Evolutionary conservation across 495 filamentous ascomycete genomes (phyloP).

Genomic region (Talaromyces stipitatus): DNA sequence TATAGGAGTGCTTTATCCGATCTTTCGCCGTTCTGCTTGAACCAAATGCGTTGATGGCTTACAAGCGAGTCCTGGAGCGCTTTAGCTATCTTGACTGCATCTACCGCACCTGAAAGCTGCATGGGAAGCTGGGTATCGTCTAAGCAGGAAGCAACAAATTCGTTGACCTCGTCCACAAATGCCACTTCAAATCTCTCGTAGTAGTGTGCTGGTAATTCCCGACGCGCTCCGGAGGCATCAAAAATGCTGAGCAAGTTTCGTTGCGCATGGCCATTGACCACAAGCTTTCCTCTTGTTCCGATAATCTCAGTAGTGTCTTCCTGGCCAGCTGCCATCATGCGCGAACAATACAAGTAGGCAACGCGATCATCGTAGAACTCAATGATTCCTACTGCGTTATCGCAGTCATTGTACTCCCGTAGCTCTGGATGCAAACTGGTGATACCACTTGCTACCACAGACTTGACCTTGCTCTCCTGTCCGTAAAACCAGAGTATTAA

Average conservation of each 20-base stretch:
- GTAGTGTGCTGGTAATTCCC: conserved; percentile 51
- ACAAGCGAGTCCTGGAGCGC: no score
- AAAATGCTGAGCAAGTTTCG: conserved; percentile 45
- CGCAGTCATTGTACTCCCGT: conserved; percentile 48
- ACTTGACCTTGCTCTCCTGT: conserved; percentile 39
- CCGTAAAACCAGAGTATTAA: conserved; percentile 52
- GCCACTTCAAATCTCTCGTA: conserved; percentile 56
- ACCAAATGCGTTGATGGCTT: no score
- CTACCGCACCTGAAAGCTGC: neutral
- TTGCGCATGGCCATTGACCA: conserved; percentile 47
- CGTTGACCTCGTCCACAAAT: conserved; percentile 55
- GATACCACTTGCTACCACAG: conserved; percentile 46
- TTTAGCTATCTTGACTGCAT: neutral
- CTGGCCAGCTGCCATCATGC: conserved; percentile 61
- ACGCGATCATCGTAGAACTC: conserved; percentile 56
- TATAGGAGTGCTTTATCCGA: no score
- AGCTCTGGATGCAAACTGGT: conserved; percentile 55
- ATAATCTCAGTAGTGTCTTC: conserved; percentile 59
- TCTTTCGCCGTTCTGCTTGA: no score
- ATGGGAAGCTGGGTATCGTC: conserved; percentile 30
- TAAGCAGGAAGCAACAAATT: conserved; percentile 48
- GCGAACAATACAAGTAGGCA: conserved; percentile 50
- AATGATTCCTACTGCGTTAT: conserved; percentile 56
- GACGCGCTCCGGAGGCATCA: conserved; percentile 38
- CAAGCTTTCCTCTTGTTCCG: conserved; percentile 53